Base-by-base conservation (phyloP, 768 basidiomycete species). In the Strobilomyces echinocephalus region DNA sequence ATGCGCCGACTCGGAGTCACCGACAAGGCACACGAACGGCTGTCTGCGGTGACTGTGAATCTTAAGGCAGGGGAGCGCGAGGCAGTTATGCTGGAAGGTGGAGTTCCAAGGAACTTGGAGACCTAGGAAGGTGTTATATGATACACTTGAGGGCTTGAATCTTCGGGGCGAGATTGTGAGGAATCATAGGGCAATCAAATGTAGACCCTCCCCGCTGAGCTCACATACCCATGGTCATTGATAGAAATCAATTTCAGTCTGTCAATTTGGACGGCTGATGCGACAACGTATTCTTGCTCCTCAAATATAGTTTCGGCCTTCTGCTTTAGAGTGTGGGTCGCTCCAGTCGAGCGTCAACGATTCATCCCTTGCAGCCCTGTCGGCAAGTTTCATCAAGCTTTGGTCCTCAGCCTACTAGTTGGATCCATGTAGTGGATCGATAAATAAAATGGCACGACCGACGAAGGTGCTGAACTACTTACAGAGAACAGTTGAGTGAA, bases 241-340 rank as follows among this genome's bases (percentile, higher is more conserved):
- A 90, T 78, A 65, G n/a, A 86, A 60, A 79, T 71, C 16, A 77
- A 74, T 56, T 77, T 74, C n/a, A 60, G 52, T 46, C 12, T 67
- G 45, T 56, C 65, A 59, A 35, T 55, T 45, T 55, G 56, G 21
- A 36, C 52, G 8, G 63, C 54, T 1, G 57, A 63, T 31, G 82
- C 83, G 12, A 82, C 81, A 11, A 88, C 61, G 56, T 77, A 81
- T 44, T 77, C 85, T 60, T 91, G 88, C 60, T 91, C 89, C 72
- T 87, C 87, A 50, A 92, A 89, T 52, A 91, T 84, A 5, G 70
- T 71, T 56, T 89, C 87, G 9, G 87, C 87, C 57, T 81, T 81
- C 42, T 78, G 76, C 49, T 74, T 68, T 12, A 85, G 68, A 40
- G 72, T 73, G 75, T 76, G 34, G 84, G 76, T 85, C 79, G 85